phyloP scores from a whole-genome alignment of 1,139 yeast genomes.

The Yamadazyma diddensiae region DNA sequence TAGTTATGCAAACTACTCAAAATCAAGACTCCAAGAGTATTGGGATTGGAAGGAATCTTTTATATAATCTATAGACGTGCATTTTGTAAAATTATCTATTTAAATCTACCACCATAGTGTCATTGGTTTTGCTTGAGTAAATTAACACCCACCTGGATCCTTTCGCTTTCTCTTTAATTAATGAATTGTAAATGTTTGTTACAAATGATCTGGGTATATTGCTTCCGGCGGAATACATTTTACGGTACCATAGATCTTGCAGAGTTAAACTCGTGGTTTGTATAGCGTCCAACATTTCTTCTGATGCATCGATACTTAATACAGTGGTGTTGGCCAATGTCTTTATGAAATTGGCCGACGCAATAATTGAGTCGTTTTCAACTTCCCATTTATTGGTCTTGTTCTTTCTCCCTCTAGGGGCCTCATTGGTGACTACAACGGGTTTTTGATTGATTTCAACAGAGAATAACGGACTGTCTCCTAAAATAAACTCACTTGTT shows the following conservation, averaged over 20 bases:
- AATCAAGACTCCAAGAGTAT: conserved; percentile 61
- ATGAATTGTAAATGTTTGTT: conserved; percentile 62
- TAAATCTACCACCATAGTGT: conserved; percentile 63
- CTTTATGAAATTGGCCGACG: conserved; percentile 54
- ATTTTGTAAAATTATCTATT: conserved; percentile 2
- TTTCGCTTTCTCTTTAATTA: conserved; percentile 68
- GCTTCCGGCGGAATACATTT: conserved; percentile 64
- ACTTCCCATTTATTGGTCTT: conserved; percentile 79
- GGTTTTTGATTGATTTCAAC: conserved; percentile 57
- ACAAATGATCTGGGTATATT: conserved; percentile 73
- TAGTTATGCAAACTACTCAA: conserved; percentile 63
- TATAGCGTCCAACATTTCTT: conserved; percentile 82
- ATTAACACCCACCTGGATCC: conserved; percentile 74
- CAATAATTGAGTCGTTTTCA: conserved; percentile 68
- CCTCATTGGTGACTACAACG: conserved; percentile 62
- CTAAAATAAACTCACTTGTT: conserved; percentile 15
- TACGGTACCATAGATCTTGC: conserved; percentile 86
- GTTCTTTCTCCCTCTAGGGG: conserved; percentile 67
- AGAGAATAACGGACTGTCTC: conserved; percentile 28
- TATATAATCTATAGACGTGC: conserved; percentile 3
- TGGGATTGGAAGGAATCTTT: conserved; percentile 57
- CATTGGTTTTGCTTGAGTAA: conserved; percentile 70
- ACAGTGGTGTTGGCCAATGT: conserved; percentile 65
- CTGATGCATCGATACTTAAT: conserved; percentile 72
- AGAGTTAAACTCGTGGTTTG: conserved; percentile 70